Percentiles rank a stretch among this genome's conserved stretches.
phyloP scores from a whole-genome alignment of 805 yeast species.

The Sugiyamaella mastotermitis region DNA sequence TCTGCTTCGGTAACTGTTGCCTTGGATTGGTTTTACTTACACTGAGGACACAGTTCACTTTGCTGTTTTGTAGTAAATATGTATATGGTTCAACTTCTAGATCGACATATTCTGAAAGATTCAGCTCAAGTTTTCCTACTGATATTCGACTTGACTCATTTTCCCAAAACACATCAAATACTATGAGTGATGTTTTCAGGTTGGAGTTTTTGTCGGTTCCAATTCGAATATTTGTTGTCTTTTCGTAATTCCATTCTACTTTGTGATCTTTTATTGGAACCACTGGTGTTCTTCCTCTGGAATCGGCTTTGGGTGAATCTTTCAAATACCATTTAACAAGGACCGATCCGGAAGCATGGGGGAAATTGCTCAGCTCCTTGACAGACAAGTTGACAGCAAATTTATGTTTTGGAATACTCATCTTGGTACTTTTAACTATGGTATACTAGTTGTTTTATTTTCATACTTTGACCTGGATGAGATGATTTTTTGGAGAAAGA shows the following conservation, averaged over 20 bases:
- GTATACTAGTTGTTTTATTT: no score
- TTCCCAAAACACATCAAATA: constrained; percentile 42
- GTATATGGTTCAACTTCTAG: constrained; percentile 49
- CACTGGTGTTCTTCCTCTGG: constrained; percentile 41
- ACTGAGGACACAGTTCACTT: constrained; percentile 73
- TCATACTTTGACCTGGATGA: no score
- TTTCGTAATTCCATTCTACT: constrained; percentile 43
- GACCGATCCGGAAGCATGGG: constrained; percentile 67
- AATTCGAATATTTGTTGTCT: constrained; percentile 36
- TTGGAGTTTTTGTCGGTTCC: constrained; percentile 33
- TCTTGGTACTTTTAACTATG: no score
- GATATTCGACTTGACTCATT: constrained; percentile 36
- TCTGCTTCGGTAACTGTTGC: background rate
- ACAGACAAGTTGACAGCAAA: constrained; percentile 56
- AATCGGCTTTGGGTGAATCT: constrained; percentile 43
- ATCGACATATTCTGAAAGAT: constrained; percentile 64
- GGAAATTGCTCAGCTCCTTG: constrained; percentile 74
- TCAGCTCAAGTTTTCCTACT: constrained; percentile 62
- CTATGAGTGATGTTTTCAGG: constrained; percentile 33
- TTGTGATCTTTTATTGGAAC: constrained; percentile 45
- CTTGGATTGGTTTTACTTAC: constrained; percentile 8
- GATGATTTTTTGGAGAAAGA: no score
- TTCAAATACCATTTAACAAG: constrained; percentile 57
- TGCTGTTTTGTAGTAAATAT: constrained; percentile 69
- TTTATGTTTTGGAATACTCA: constrained; percentile 26